Evolutionary conservation across 225 moss, liverwort and hornwort species (phyloP), one percentile per base, ranked within the genome.

Genomic region (Asterella californica): DNA sequence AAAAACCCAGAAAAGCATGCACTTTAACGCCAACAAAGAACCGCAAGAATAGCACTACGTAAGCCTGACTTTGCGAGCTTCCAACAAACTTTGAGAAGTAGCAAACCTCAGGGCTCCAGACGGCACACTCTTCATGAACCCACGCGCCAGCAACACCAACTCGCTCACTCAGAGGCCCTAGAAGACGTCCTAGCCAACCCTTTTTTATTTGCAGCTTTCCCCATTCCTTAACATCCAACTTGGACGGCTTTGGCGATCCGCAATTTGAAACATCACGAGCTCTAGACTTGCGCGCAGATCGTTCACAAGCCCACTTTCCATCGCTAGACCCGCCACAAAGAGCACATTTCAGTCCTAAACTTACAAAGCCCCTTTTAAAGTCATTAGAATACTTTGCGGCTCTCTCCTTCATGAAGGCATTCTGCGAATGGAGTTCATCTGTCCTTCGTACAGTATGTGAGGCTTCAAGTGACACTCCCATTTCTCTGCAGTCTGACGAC

Each of bases 51-150:
- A 52, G 17, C 10, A 52, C 52, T 12, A 52, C 52, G 52, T 12
- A 70, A 70, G 36, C 42, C 21, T 70, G 37, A 9, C 36, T 70
- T 1, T 24, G 0, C 0, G 37, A 42, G 70, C 45, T 71, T 27
- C 0, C 8, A 4, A 21, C 30, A 27, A 21, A 74, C 6, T 70
- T 0, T 52, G 54, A 33, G 21, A 53, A 30, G 52, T 21, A 38
- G 49, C 79, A 37, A 72, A 93, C 93, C 93, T 93, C 91, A 37
- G 93, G 93, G 81, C 93, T 93, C 93, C 93, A 93, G 21, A 93
- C 91, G 42, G 93, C 91, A 86, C 93, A 93, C 78, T 90, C 89
- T 84, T 89, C 91, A 82, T 93, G 93, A 70, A 93, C 79, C 93
- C 93, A 93, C 67, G 88, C 89, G 84, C 91, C 91, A 79, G 84